These are phyloP conservation scores for Leccinum pallidistipes DNA, from an alignment of 1,284 basidiomycete genomes.

Conservation along the genomic window DNA sequence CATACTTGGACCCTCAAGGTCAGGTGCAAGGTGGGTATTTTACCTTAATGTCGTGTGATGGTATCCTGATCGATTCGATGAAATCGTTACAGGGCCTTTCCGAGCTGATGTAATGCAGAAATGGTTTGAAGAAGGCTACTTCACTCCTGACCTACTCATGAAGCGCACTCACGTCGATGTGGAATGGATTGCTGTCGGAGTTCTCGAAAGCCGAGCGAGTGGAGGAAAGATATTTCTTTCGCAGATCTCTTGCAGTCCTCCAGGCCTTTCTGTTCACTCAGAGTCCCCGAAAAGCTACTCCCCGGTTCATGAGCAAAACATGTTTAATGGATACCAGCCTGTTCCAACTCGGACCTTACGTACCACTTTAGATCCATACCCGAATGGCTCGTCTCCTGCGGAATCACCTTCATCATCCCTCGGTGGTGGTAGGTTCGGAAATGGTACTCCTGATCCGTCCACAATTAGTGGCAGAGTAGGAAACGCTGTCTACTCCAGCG, in stretches of 20 bases:
- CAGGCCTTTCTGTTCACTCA: constrained; percentile 51
- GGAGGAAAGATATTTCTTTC: constrained; percentile 65
- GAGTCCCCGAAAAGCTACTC: constrained; percentile 41
- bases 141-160: constrained; percentile 83
- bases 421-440: constrained; percentile 57
- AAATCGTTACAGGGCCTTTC: constrained; percentile 78
- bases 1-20: constrained; percentile 89
- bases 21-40: constrained; percentile 75
- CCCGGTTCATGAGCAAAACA: constrained; percentile 39
- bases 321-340: constrained; percentile 59
- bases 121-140: constrained; percentile 93
- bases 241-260: constrained; percentile 48
- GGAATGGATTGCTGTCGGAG: constrained; percentile 65
- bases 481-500: constrained; percentile 39
- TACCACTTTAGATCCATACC: constrained; percentile 59
- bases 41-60: not conserved
- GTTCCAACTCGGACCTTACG: constrained; percentile 58
- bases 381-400: constrained; percentile 52
- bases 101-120: constrained; percentile 91
- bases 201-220: constrained; percentile 51
- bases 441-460: constrained; percentile 67
- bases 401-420: constrained; percentile 73
- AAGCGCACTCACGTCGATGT: constrained; percentile 69
- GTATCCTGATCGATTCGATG: constrained; percentile 10
- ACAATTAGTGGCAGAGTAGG: constrained; percentile 51